These are phyloP conservation scores for Pestalotiopsis sp. DNA, from an alignment of 2,329 filamentous ascomycete genomes.

Conservation along the genomic window DNA sequence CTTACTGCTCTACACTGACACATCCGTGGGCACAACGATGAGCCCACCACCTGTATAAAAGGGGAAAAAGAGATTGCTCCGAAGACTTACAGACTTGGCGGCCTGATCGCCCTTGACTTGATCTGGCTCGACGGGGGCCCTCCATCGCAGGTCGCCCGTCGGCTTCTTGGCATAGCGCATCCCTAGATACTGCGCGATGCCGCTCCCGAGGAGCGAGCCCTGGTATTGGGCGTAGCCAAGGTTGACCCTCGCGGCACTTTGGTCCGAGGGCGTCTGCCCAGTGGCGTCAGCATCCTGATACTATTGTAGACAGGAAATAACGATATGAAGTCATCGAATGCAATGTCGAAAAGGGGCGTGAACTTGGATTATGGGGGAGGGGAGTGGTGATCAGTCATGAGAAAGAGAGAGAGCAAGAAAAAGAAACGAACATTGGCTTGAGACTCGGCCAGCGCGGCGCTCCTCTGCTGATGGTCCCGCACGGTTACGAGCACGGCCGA, in stretches of 20 bases:
- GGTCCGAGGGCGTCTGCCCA: constrained; percentile 14
- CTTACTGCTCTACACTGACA: background rate
- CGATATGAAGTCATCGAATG: too few relatives aligned
- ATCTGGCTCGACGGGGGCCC: constrained; percentile 48
- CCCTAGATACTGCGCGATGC: constrained; percentile 50
- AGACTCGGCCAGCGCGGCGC: background rate
- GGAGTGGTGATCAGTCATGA: too few relatives aligned
- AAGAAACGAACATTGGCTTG: constrained; percentile 1
- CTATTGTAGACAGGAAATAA: background rate
- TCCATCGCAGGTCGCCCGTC: constrained; percentile 51
- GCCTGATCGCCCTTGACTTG: constrained; percentile 35
- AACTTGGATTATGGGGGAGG: too few relatives aligned
- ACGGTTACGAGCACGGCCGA: constrained; percentile 19
- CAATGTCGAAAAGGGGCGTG: too few relatives aligned
- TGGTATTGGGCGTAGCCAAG: constrained; percentile 50
- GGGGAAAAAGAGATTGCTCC: too few relatives aligned
- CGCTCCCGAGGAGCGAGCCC: constrained; percentile 38
- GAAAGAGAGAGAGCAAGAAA: background rate
- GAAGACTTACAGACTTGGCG: constrained; percentile 36
- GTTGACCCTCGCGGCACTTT: constrained; percentile 32
- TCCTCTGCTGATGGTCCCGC: constrained; percentile 17
- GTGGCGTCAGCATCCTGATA: background rate
- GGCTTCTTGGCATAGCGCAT: constrained; percentile 58
- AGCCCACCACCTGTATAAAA: too few relatives aligned
- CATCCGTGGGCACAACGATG: too few relatives aligned